Evolutionary conservation across 441 rosid species (phyloP).

Genomic region (Gossypium armourianum): DNA sequence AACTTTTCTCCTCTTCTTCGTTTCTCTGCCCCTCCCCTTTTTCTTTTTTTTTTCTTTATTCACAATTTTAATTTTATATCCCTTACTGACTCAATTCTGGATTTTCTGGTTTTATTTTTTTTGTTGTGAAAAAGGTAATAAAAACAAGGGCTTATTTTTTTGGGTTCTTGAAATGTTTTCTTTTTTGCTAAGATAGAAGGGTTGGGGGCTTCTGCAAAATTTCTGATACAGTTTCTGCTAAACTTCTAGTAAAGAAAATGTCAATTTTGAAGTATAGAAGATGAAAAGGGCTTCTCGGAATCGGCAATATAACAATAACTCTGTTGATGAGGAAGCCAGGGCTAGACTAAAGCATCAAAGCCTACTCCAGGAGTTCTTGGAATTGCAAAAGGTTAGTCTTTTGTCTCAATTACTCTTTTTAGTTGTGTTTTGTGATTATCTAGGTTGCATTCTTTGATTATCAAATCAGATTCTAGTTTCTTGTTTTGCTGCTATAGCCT

Average conservation of each 20-base stretch:
- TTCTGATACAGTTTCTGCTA: background rate
- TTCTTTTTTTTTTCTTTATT: background rate
- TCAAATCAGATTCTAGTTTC: background rate
- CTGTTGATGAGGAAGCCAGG: slow-evolving; percentile 21
- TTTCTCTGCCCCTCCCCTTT: background rate
- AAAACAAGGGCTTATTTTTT: background rate
- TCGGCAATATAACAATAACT: slow-evolving; percentile 16
- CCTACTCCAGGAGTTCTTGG: slow-evolving; percentile 31
- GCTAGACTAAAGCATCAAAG: slow-evolving; percentile 25
- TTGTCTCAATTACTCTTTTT: background rate
- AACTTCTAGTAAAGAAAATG: background rate
- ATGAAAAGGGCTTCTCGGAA: slow-evolving; percentile 24
- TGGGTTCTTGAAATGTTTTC: background rate
- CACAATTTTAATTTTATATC: background rate
- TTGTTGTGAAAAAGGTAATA: background rate
- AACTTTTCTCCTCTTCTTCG: background rate
- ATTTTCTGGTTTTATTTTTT: background rate
- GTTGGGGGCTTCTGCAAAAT: background rate
- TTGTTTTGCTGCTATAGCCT: background rate
- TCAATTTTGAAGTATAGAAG: background rate
- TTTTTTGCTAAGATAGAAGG: background rate
- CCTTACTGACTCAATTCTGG: slow-evolving; percentile 10
- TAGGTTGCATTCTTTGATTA: background rate
- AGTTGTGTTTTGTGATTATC: background rate
- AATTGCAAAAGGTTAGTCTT: slow-evolving; percentile 35